These are phyloP conservation scores for Platismatia glauca DNA, from an alignment of 495 filamentous ascomycete genomes.

Conservation along the genomic window DNA sequence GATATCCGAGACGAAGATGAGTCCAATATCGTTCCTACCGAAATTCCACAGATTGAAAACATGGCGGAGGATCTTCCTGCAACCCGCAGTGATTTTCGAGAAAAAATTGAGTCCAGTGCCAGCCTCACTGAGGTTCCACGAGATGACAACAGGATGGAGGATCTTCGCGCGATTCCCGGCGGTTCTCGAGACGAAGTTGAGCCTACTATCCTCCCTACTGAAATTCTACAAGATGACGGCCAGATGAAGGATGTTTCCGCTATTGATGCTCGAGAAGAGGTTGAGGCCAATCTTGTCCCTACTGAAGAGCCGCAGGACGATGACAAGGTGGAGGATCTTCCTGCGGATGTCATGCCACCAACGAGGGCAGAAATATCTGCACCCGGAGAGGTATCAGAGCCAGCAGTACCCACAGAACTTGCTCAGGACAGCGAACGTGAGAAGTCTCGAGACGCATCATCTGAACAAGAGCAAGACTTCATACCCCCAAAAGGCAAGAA, in stretches of 20 bases:
- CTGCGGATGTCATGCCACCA: background rate
- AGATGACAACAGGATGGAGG: background rate
- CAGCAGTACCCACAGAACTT: background rate
- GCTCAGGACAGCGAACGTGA: background rate
- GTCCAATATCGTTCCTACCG: conserved; percentile 2
- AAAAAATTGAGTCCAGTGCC: background rate
- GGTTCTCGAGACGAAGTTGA: background rate
- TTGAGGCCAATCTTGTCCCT: background rate
- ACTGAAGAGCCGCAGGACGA: conserved; percentile 8
- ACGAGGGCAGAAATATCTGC: background rate
- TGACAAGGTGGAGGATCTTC: background rate
- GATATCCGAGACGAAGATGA: conserved; percentile 23
- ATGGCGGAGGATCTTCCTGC: background rate
- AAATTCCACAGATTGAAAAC: conserved; percentile 8
- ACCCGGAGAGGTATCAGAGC: background rate
- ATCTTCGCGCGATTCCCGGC: background rate
- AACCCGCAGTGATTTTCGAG: background rate
- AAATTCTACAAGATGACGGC: background rate
- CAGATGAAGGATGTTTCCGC: background rate
- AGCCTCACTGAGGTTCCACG: background rate
- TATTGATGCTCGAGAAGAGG: background rate
- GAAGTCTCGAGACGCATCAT: background rate
- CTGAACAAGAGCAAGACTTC: conserved; percentile 6
- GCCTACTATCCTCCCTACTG: background rate
- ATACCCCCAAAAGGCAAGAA: conserved; percentile 25